Percentiles rank a stretch among this genome's conserved stretches.
Evolutionary conservation across 371 early-diverging fungal species (phyloP).

Genomic region (Mortierella sp.): DNA sequence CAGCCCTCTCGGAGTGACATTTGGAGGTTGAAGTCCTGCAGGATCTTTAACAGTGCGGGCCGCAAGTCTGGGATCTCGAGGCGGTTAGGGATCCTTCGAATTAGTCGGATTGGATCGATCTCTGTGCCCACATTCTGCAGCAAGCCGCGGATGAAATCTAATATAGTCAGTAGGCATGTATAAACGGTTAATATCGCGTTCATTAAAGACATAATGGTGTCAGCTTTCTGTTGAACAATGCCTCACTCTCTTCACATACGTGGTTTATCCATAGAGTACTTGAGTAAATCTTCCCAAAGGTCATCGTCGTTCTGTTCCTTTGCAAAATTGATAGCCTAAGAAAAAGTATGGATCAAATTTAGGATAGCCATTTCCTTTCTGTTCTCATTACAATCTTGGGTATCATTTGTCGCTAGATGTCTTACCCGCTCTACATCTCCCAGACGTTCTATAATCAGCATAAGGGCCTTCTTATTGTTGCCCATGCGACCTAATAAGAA

Average conservation of each 20-base stretch:
- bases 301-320: slow-evolving; percentile 96
- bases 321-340: slow-evolving; percentile 95
- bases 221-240: too few species aligned
- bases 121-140: slow-evolving; percentile 89
- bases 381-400: neutral
- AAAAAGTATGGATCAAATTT: neutral
- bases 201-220: neutral
- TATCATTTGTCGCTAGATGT: neutral
- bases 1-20: slow-evolving; percentile 90
- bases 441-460: slow-evolving; percentile 90
- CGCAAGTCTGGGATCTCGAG: slow-evolving; percentile 87
- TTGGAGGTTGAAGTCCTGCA: slow-evolving; percentile 93
- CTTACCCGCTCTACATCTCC: slow-evolving; percentile 88
- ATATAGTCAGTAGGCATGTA: slow-evolving; percentile 4
- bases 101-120: slow-evolving; percentile 85
- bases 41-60: slow-evolving; percentile 82
- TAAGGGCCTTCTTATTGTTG: slow-evolving; percentile 90
- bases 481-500: slow-evolving; percentile 98
- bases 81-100: slow-evolving; percentile 84
- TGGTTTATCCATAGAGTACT: slow-evolving; percentile 90
- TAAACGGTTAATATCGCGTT: neutral
- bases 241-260: slow-evolving; percentile 59
- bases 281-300: slow-evolving; percentile 94
- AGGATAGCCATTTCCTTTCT: neutral
- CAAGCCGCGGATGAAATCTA: slow-evolving; percentile 90